Percentiles rank a stretch among this genome's conserved stretches.
Evolutionary conservation across 2,329 filamentous ascomycete genomes (phyloP).

Genomic region (Talaromyces funiculosus): DNA sequence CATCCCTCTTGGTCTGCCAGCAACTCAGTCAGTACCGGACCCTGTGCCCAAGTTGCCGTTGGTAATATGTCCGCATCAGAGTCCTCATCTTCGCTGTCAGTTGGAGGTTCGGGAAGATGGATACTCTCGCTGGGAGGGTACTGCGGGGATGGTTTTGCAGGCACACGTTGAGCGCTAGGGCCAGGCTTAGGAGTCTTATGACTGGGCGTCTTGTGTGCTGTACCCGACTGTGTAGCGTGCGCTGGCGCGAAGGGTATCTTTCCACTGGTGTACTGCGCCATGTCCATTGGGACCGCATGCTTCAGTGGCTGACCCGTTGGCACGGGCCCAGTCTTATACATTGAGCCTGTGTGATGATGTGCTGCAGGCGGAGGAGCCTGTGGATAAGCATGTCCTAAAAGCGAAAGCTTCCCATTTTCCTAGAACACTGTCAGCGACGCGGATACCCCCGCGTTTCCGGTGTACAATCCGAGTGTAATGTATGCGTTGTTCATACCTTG

Average conservation of each 20-base stretch:
- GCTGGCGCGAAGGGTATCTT: slow-evolving; percentile 80
- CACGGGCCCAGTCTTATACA: slow-evolving; percentile 29
- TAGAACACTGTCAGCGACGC: slow-evolving; percentile 13
- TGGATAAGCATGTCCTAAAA: slow-evolving; percentile 34
- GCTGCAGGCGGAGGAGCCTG: slow-evolving; percentile 23
- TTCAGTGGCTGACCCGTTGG: slow-evolving; percentile 53
- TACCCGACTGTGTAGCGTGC: slow-evolving; percentile 45
- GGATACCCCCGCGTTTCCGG: slow-evolving; percentile 1
- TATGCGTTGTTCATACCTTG: slow-evolving; percentile 53
- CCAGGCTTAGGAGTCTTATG: slow-evolving; percentile 28
- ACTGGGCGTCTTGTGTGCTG: slow-evolving; percentile 62
- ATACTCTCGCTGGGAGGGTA: slow-evolving; percentile 88
- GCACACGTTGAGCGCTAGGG: slow-evolving; percentile 39
- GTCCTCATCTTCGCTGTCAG: slow-evolving; percentile 86
- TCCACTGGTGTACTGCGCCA: slow-evolving; percentile 82
- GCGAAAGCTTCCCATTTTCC: slow-evolving; percentile 36
- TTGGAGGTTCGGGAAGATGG: slow-evolving; percentile 88
- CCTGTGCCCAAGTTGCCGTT: slow-evolving; percentile 81
- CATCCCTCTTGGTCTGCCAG: slow-evolving; percentile 73
- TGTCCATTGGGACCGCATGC: slow-evolving; percentile 62
- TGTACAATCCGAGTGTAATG: background rate
- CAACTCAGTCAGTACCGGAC: slow-evolving; percentile 70
- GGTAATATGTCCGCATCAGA: slow-evolving; percentile 56
- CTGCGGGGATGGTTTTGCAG: slow-evolving; percentile 65
- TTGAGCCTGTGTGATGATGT: slow-evolving; percentile 26